Base-by-base conservation (phyloP, 2,329 filamentous ascomycete species). In the Xylaria arbuscula region DNA sequence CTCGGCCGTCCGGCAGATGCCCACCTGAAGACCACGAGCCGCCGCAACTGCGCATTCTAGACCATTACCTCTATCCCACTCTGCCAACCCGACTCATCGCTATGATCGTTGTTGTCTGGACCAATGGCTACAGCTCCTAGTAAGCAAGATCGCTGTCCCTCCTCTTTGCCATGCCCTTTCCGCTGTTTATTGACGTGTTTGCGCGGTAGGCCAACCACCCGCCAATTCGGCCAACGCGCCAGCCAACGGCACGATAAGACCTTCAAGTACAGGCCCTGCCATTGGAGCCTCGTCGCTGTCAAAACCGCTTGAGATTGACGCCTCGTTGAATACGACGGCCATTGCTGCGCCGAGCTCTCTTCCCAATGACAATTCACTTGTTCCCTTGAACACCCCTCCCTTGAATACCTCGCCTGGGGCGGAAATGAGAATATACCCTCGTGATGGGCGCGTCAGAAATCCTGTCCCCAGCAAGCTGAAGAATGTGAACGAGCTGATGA, bases 381-480 rank as follows among this genome's bases (percentile, higher is more conserved):
- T 28, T 28, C 28, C 17, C n/a, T n/a, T 19, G 6, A 9, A 1
- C 2, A n/a, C 45, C 13, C 6, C 40, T 47, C 64, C 70, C 38
- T 66, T 67, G 40, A 73, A 76, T 63, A 70, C 67, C 42, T 71
- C 73, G 38, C 66, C 71, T 5, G 71, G 72, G 34, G 48, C 72
- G 10, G 76, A 76, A 54, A 61, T 76, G 64, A 75, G 74, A 61
- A 65, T 76, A 51, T 77, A 76, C 48, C 77, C 77, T 45, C 78
- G 80, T 38, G 85, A 87, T 75, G 84, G 84, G 51, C 82, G 85
- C 28, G 82, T 87, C 15, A 79, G 86, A 65, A 89, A 89, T 69
- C 86, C 88, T 1, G 84, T 90, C 1, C 88, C 89, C 4, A 88
- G 84, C 77, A 90, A 89, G 76, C 80, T 90, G 62, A 88, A 89